phyloP scores from a whole-genome alignment of 2,329 filamentous ascomycete species.

The Fusarium sp. region DNA sequence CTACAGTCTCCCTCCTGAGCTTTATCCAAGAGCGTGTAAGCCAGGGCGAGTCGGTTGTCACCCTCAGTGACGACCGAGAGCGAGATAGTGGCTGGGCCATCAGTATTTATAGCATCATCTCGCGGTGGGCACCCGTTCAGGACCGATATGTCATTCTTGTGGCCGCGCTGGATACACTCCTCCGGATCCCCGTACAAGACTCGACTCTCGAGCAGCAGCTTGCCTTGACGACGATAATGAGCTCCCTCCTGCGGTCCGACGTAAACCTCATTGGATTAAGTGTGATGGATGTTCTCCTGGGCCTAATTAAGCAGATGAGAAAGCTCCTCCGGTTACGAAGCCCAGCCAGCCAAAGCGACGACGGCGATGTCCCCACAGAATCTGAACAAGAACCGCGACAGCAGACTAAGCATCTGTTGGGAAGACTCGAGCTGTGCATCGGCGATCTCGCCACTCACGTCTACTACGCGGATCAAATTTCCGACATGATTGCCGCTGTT shows the following conservation, averaged over 20 bases:
- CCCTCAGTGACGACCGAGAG: slow-evolving; percentile 57
- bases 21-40: slow-evolving; percentile 78
- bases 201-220: slow-evolving; percentile 82
- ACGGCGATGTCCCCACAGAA: slow-evolving; percentile 54
- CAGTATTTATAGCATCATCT: slow-evolving; percentile 83
- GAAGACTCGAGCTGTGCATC: slow-evolving; percentile 84
- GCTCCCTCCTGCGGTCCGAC: slow-evolving; percentile 86
- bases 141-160: slow-evolving; percentile 93
- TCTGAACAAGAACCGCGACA: slow-evolving; percentile 52
- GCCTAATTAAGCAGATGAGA: slow-evolving; percentile 87
- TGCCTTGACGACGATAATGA: slow-evolving; percentile 83
- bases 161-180: slow-evolving; percentile 82
- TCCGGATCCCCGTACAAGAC: slow-evolving; percentile 78
- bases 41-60: slow-evolving; percentile 69
- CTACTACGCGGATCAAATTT: slow-evolving; percentile 96
- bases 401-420: slow-evolving; percentile 76
- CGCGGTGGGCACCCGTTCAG: slow-evolving; percentile 93
- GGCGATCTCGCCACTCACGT: slow-evolving; percentile 94
- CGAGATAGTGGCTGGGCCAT: slow-evolving; percentile 82
- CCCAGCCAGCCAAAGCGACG: slow-evolving; percentile 53
- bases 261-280: slow-evolving; percentile 96
- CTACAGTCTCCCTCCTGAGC: slow-evolving; percentile 80
- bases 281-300: slow-evolving; percentile 93
- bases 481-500: slow-evolving; percentile 91
- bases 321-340: slow-evolving; percentile 78